phyloP scores from a whole-genome alignment of 306 rosid genomes.

The Citrullus amarus region DNA sequence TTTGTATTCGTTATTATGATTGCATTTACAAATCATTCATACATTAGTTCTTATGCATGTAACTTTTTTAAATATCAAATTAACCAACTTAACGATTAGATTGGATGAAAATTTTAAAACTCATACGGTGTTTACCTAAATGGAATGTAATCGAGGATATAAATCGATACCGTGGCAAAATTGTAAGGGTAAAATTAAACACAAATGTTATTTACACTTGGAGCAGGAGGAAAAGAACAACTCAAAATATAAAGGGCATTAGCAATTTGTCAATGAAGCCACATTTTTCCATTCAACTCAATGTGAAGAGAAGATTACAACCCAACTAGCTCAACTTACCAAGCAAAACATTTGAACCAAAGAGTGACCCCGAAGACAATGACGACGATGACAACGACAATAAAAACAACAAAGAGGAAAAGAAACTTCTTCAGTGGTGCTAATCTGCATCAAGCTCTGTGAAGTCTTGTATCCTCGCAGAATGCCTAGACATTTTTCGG shows the following conservation, averaged over 20 bases:
- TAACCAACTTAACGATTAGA: no score
- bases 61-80: no score
- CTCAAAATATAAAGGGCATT: not conserved
- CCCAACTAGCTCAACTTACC: not conserved
- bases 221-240: not conserved
- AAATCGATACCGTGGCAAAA: no score
- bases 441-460: slow-evolving; percentile 47
- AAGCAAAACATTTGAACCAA: not conserved
- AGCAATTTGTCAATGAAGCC: not conserved
- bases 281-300: not conserved
- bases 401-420: not conserved
- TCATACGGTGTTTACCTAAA: no score
- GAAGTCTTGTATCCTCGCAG: slow-evolving; percentile 44
- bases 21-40: no score
- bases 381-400: not conserved
- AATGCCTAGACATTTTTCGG: slow-evolving; percentile 34
- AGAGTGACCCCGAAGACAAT: not conserved
- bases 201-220: not conserved
- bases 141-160: no score
- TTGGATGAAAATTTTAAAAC: no score
- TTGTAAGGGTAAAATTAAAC: no score
- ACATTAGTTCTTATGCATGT: no score
- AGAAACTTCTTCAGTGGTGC: not conserved
- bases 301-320: not conserved
- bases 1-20: no score